Evolutionary conservation across 768 basidiomycete species (phyloP), one percentile per base, ranked within the genome.

Genomic region (Multifurca ochricompacta): DNA sequence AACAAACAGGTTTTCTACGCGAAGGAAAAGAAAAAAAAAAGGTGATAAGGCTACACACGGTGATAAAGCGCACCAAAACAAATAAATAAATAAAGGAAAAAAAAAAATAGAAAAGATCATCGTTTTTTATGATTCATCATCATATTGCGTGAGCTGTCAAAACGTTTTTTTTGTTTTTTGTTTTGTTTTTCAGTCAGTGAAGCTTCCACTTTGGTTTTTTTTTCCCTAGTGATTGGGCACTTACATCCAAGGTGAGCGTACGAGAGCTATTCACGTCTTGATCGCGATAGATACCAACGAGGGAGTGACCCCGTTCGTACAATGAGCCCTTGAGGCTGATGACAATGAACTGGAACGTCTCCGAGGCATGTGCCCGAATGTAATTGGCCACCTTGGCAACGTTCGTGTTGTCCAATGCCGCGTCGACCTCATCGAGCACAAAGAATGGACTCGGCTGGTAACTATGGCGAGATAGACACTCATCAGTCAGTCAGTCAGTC

Each of bases 361-460:
- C 80, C 0, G 90, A 90, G 3, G 92, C 83, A 59, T 94, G 91
- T 11, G 78, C 71, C 3, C 88, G 81, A 61, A 96, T 93, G 65
- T 97, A 99, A 59, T 88, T 87, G 11, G 95, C 95, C 31, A 98
- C 82, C 67, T 93, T 91, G 34, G 91, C 89, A 3, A 97, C 95
- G 61, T 99, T 98, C n/a, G 93, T 96, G 67, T 97, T 95, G 71
- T 98, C 95, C 36, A 98, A 76, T 0, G 96, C 95, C 10, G 96
- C 96, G 61, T 98, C 95, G 23, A 96, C 92, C 70, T 98, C 95
- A 65, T 98, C 95, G n/a, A 98, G 76, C 13, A 97, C 95, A 67
- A 98, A 97, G 75, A 97, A 97, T 0, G 94, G 95, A 3, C 94
- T 89, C 0, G 94, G 95, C 66, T 94, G 93, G 67, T 91, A 97